Base-by-base conservation (phyloP, 1,284 basidiomycete species). In the Pseudozyma thailandica region DNA sequence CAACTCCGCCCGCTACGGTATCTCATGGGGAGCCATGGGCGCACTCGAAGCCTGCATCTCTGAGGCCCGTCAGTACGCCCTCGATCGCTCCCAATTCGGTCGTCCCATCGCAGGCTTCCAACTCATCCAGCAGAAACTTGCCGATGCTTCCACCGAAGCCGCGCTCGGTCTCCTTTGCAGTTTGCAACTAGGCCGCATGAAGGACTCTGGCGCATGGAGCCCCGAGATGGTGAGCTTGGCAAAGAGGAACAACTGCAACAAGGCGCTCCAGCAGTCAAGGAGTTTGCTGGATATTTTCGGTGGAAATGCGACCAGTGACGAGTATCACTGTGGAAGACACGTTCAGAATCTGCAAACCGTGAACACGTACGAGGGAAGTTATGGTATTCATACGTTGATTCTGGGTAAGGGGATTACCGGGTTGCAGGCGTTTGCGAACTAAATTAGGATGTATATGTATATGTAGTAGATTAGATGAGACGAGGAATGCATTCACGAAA, bases 161-260 rank as follows among this genome's bases (percentile, higher is more conserved):
- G 88, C 90, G 0, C 85, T 96, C 15, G 93, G 93, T n/a, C 85
- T 94, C 16, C 87, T 90, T 25, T 92, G 79, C 33, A 74, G 72
- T 10, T 77, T 87, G 25, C 86, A 94, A 84, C 90, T 98, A 6
- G 94, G 94, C 2, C 86, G 93, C 27, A 86, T 96, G 68, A 97
- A 97, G 86, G 95, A 98, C 73, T 81, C 85, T 43, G 91, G 90
- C 25, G 86, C 86, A 72, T 87, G 91, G 79, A 88, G 90, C 20
- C 91, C 95, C 2, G 94, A 98, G 84, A 79, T 44, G 91, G 88
- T 98, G 70, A 94, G 91, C 71, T 86, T 97, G 78, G 88, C 97
- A 70, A 98, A 98, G 87, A 88, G 93, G 71, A 98, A 98, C 82
- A 98, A 97, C 79, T 95, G 93, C 79, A 92, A 92, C 18, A 94